A percentile compares a stretch with the other conserved stretches of the same genome.
phyloP scores from a whole-genome alignment of 2,329 filamentous ascomycete species.

The Aspergillus arachidicola region DNA sequence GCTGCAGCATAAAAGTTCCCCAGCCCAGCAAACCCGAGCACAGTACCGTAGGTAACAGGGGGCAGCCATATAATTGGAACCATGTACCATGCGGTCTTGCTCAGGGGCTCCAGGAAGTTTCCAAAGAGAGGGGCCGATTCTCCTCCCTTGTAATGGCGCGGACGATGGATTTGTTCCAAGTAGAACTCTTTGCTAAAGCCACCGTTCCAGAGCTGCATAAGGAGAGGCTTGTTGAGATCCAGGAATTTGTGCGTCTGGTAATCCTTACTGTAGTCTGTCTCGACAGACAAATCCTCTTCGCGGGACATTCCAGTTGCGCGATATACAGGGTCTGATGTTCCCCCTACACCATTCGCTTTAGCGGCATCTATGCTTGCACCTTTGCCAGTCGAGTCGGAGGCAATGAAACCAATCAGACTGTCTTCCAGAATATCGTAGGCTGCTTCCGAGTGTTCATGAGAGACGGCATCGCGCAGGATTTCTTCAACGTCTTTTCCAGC shows the following conservation, averaged over 20 bases:
- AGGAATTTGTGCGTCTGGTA: conserved; percentile 93
- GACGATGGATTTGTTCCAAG: conserved; percentile 91
- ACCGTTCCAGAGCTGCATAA: conserved; percentile 84
- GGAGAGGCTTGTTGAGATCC: conserved; percentile 79
- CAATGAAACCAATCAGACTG: conserved; percentile 78
- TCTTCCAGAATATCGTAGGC: conserved; percentile 97
- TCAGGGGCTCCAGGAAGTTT: conserved; percentile 97
- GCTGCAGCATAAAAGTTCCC: conserved; percentile 51
- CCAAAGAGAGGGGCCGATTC: conserved; percentile 92
- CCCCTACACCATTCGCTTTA: conserved; percentile 31
- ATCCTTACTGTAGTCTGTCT: conserved; percentile 75
- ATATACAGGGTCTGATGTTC: conserved; percentile 40
- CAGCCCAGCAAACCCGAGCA: conserved; percentile 65
- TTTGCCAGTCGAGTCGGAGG: conserved; percentile 60
- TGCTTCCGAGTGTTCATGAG: conserved; percentile 83
- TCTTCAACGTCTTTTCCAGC: conserved; percentile 81
- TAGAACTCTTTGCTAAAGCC: conserved; percentile 96
- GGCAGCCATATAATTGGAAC: conserved; percentile 85
- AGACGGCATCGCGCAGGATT: conserved; percentile 80
- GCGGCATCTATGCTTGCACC: conserved; percentile 35
- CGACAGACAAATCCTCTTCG: conserved; percentile 81
- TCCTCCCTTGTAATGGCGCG: conserved; percentile 92
- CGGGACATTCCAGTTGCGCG: conserved; percentile 80
- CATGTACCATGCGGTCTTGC: conserved; percentile 92
- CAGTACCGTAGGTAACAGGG: conserved; percentile 72